These are phyloP conservation scores for Kluyveromyces siamensis DNA, from an alignment of 805 yeast genomes.

Conservation along the genomic window DNA sequence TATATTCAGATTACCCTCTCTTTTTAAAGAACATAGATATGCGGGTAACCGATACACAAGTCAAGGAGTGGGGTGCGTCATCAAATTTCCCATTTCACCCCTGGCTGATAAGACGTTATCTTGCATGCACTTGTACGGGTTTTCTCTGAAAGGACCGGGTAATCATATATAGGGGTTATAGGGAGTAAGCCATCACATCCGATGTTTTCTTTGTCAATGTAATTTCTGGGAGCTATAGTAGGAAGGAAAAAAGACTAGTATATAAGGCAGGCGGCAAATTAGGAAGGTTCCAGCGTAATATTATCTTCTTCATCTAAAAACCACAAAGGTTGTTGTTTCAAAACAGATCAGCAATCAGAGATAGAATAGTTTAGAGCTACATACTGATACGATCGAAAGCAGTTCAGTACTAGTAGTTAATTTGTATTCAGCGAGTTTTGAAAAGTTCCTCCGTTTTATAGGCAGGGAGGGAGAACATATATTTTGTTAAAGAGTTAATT, in stretches of 20 bases:
- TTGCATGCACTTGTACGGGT: background rate
- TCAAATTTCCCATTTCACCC: background rate
- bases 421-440: too few species aligned
- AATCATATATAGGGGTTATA: background rate
- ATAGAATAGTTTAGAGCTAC: background rate
- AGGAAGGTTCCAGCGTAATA: too few species aligned
- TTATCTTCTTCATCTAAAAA: too few species aligned
- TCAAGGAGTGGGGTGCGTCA: background rate
- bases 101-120: background rate
- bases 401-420: too few species aligned
- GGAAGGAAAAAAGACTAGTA: background rate
- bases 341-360: background rate
- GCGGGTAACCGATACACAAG: too few species aligned
- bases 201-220: background rate
- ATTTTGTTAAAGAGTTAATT: background rate
- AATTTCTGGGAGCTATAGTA: background rate
- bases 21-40: too few species aligned
- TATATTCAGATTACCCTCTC: too few species aligned
- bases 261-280: background rate
- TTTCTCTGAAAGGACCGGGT: background rate
- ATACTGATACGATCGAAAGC: too few species aligned
- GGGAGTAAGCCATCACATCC: background rate
- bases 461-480: too few species aligned
- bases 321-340: background rate
- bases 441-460: too few species aligned